Conservation (phyloP, 2,329 filamentous ascomycete species). For the Nemania diffusa region DNA sequence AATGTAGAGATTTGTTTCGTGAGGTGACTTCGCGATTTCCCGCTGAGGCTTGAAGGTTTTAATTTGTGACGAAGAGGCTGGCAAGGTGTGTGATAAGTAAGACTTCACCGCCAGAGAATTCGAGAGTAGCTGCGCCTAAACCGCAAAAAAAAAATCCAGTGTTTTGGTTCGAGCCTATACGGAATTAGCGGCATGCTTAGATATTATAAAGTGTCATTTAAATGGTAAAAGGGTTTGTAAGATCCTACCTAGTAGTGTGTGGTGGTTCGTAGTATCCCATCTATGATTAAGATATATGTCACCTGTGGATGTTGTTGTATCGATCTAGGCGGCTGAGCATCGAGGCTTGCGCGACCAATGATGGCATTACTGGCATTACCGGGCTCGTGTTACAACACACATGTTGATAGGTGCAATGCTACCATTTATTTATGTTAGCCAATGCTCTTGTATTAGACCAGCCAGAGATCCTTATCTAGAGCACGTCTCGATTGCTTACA, state of each 20-base stretch:
- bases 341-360: neutral
- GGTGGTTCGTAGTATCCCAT: neutral
- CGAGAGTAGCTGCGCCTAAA: neutral
- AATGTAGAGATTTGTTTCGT: neutral
- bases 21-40: neutral
- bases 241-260: neutral
- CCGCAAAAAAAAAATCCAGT: neutral
- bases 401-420: conserved; percentile 1
- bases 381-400: neutral
- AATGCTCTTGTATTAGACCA: neutral
- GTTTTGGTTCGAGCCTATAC: neutral
- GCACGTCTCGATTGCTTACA: neutral
- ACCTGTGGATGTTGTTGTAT: neutral
- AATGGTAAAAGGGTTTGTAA: neutral
- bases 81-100: neutral
- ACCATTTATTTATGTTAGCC: conserved; percentile 7
- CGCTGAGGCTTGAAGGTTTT: neutral
- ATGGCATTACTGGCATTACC: neutral
- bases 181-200: neutral
- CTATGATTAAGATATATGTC: neutral
- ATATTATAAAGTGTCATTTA: neutral
- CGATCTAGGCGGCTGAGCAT: conserved; percentile 1
- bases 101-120: neutral
- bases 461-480: neutral
- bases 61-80: neutral